Conservation (phyloP, 208 protist species). For the Plasmodiophora brassicae region DNA sequence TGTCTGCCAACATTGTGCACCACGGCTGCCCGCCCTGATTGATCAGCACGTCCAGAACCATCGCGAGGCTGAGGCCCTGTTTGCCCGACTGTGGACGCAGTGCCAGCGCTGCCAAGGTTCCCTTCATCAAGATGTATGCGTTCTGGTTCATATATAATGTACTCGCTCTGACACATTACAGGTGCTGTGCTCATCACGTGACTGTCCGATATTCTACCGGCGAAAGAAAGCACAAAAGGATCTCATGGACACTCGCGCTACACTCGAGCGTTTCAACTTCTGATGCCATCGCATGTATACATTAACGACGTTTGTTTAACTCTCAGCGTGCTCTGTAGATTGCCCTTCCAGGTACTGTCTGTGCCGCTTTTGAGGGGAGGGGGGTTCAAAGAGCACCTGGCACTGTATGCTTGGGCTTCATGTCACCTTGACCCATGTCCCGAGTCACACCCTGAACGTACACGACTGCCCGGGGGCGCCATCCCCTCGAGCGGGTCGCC, state of each 20-base stretch:
- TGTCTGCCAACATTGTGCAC: conserved; percentile 19
- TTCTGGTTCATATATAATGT: neutral
- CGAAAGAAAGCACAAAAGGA: conserved; percentile 98
- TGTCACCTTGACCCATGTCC: too few relatives aligned
- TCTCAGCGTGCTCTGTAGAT: too few relatives aligned
- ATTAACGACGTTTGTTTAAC: too few relatives aligned
- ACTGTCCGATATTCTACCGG: conserved; percentile 99
- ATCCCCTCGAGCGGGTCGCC: too few relatives aligned
- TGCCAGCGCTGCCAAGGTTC: conserved; percentile 93
- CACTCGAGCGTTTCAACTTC: conserved; percentile 83
- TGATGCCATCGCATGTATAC: too few relatives aligned
- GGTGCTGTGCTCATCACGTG: conserved; percentile 78
- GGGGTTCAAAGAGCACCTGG: too few relatives aligned
- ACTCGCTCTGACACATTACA: conserved; percentile 65
- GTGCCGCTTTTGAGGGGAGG: too few relatives aligned
- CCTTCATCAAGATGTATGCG: conserved; percentile 27
- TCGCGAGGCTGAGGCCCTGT: conserved; percentile 77
- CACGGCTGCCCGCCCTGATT: neutral
- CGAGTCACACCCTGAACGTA: too few relatives aligned
- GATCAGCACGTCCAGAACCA: neutral
- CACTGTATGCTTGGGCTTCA: too few relatives aligned
- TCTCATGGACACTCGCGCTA: conserved; percentile 78
- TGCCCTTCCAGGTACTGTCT: too few relatives aligned
- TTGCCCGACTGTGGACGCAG: conserved; percentile 93
- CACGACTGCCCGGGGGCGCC: too few relatives aligned